Conservation (phyloP, 1,284 basidiomycete genomes). For the Hemileia vastatrix region DNA sequence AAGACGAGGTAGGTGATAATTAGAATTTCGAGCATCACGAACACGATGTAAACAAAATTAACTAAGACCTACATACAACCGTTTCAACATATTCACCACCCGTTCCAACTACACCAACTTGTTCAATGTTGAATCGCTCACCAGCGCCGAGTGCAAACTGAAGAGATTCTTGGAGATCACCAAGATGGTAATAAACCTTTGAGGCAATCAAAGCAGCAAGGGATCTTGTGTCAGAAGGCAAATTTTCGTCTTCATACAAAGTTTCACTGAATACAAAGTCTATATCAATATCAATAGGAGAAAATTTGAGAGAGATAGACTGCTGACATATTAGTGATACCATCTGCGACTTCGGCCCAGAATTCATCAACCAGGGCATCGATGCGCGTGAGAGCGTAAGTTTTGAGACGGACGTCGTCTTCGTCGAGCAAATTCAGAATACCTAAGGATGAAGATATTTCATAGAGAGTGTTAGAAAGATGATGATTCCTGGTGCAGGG, state of each 20-base stretch:
- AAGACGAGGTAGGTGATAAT: background rate
- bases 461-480: background rate
- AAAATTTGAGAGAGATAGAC: constrained; percentile 27
- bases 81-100: constrained; percentile 85
- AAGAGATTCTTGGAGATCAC: constrained; percentile 82
- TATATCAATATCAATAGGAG: background rate
- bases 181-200: constrained; percentile 92
- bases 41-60: background rate
- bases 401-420: constrained; percentile 72
- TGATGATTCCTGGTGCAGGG: too few species aligned
- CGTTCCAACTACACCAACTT: constrained; percentile 49
- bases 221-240: constrained; percentile 62
- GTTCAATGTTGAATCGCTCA: constrained; percentile 67
- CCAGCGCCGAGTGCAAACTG: constrained; percentile 86
- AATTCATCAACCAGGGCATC: constrained; percentile 77
- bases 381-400: constrained; percentile 75
- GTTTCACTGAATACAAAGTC: constrained; percentile 57
- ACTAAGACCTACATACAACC: constrained; percentile 62
- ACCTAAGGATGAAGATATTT: constrained; percentile 47
- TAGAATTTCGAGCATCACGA: background rate
- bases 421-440: constrained; percentile 78
- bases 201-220: constrained; percentile 78
- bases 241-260: constrained; percentile 64
- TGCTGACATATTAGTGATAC: constrained; percentile 71
- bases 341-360: constrained; percentile 95